Base-by-base conservation (phyloP, 257 asterid species). In the Linderniella brevidens region DNA sequence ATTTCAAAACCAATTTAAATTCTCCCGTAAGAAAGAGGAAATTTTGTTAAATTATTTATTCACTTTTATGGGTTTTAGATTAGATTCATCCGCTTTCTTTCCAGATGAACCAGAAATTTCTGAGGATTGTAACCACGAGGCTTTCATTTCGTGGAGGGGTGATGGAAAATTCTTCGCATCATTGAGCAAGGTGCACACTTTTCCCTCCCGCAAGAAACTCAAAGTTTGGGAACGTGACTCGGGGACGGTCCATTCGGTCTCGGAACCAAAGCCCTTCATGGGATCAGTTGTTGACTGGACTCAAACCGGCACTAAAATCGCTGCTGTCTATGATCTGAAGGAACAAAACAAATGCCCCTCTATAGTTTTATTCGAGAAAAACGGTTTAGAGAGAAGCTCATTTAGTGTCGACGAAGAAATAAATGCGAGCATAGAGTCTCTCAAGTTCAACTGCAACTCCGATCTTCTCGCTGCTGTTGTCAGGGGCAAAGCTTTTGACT, bases 161-260 rank as follows among this genome's bases (percentile, higher is more conserved):
- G 94, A 90, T 58, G 98, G 96, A 15, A 85, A 76, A 57, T 90
- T 62, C 62, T 85, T 90, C 60, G 87, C 92, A 41, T 71, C 94
- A 0, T 42, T 90, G 56, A 77, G 87, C 65, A 69, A 63, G 67
- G 75, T 61, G 70, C 65, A 60, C 20, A 74, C 92, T 7, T 38
- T 52, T 64, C 54, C 71, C 59, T 55, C 57, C 53, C 70, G 36
- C 17, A 79, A 73, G 64, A 76, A 68, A 71, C 87, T 90, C 51
- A 85, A 78, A 77, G 92, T 85, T 56, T 90, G 98, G 98, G 98
- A 85, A 60, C 77, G 98, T 47, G 94, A 90, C 50, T 74, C 96
- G 0, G 96, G 96, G 52, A 71, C 57, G 14, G 65, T 85, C 45
- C 93, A 74, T 65, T 71, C 98, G 51, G 77, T 79, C 65, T 90